Evolutionary conservation across 192 early-diverging fungal genomes (phyloP), one percentile per base, ranked within the genome.

Genomic region (Endogone sp.): DNA sequence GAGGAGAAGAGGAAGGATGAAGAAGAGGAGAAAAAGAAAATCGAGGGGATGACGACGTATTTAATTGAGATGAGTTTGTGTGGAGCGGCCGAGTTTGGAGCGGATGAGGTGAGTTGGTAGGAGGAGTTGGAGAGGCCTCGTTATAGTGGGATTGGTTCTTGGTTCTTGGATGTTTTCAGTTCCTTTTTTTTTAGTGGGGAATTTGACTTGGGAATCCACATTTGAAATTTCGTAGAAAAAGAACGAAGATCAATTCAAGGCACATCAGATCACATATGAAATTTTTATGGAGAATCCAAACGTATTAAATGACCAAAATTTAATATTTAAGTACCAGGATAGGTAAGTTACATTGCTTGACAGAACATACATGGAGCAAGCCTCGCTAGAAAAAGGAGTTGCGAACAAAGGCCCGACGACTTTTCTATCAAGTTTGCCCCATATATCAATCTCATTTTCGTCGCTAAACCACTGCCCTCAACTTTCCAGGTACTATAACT

Each of bases 41-140:
- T 64, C 32, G 66, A 79, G 60, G 71, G 68, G 56, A 56, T 71
- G 49, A 32, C 62, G 10, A 75, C 27, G n/a, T 83, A 79, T 76
- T 71, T 69, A 29, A 82, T 87, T 56, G 82, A 82, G 59, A 81
- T 89, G 32, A 85, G 82, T 76, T 75, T 88, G 10, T 89, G 88
- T 68, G 84, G 85, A 16, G 71, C 71, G 20, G 71, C 71, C 2
- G 75, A 63, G 3, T 81, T 86, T 68, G 81, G 77, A 11, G 69
- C 68, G 29, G 73, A 86, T 58, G 61, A 74, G 29, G 81, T 82
- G 72, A 28, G 75, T 67, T 32, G 37, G 37, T 6, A 37, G 22
- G n/a, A 61, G 30, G 13, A 58, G 44, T n/a, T 26, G 3, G n/a
- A 28, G n/a, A 8, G 49, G 2, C 27, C 2, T 3, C 66, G 9